Percentiles rank a stretch among this genome's conserved stretches.
Evolutionary conservation across 139 green algal species (phyloP).

Genomic region (Tetratostichococcus sp.): DNA sequence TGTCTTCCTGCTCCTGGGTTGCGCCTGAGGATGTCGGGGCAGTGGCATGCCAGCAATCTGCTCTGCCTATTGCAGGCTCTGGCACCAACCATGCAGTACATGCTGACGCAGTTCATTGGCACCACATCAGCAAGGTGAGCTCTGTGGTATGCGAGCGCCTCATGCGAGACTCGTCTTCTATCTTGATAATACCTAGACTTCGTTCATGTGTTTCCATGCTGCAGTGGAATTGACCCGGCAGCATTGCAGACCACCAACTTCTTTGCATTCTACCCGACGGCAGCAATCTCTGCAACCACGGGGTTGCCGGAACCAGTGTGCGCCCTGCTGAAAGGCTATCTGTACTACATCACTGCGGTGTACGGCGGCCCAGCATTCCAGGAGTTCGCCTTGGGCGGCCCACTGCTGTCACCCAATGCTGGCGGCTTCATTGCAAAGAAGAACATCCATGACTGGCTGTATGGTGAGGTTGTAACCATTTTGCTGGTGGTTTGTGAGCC

Average conservation of each 20-base stretch:
- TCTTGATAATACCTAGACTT: too few species aligned
- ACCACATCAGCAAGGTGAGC: not conserved
- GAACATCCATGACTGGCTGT: constrained; percentile 23
- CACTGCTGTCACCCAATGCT: not conserved
- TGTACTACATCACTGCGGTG: not conserved
- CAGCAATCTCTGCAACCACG: not conserved
- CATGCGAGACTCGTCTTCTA: too few species aligned
- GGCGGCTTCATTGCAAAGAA: constrained; percentile 24
- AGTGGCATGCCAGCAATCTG: too few species aligned
- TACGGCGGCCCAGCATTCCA: not conserved
- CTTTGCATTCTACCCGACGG: not conserved
- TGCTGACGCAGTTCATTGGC: not conserved
- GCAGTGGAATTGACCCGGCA: constrained; percentile 3
- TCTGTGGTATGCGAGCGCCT: too few species aligned
- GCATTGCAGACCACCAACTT: not conserved
- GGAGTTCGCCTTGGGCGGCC: not conserved
- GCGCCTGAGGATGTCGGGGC: too few species aligned
- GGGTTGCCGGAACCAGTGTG: constrained; percentile 6
- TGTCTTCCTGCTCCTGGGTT: too few species aligned
- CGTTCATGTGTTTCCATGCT: not conserved
- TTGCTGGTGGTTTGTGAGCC: too few species aligned
- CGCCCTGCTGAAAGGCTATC: constrained; percentile 21
- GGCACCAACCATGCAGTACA: not conserved
- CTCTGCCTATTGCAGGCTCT: not conserved
- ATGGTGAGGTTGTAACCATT: constrained; percentile 10